phyloP scores from a whole-genome alignment of 2,329 filamentous ascomycete genomes.

The Trichoderma sp. region DNA sequence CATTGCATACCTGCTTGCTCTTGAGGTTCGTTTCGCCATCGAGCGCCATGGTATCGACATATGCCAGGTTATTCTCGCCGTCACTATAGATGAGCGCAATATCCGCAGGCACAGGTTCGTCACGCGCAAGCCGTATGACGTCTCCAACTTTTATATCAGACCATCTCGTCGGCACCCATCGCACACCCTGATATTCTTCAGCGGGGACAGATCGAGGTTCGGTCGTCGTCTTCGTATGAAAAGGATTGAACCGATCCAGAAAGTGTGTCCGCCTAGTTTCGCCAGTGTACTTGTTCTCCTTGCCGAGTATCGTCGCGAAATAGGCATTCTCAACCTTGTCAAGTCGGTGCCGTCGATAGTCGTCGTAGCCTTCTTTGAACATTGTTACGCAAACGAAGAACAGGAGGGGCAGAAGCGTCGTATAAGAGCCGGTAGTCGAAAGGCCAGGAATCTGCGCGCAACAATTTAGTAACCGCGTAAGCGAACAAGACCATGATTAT shows the following conservation, averaged over 20 bases:
- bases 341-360: constrained; percentile 75
- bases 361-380: constrained; percentile 84
- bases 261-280: constrained; percentile 31
- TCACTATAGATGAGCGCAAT: constrained; percentile 75
- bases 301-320: constrained; percentile 49
- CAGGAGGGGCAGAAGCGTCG: constrained; percentile 71
- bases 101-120: constrained; percentile 83
- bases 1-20: constrained; percentile 67
- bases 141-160: constrained; percentile 53
- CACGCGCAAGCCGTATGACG: constrained; percentile 55
- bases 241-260: constrained; percentile 38
- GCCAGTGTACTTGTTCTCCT: constrained; percentile 39
- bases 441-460: constrained; percentile 60
- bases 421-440: constrained; percentile 74
- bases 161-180: constrained; percentile 56
- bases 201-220: constrained; percentile 41
- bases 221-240: constrained; percentile 35
- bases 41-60: constrained; percentile 81
- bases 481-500: neutral
- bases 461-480: constrained; percentile 47
- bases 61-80: constrained; percentile 78
- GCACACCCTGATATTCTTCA: constrained; percentile 61
- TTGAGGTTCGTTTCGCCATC: constrained; percentile 84
- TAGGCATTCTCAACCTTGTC: constrained; percentile 78
- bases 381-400: constrained; percentile 82